Conservation (phyloP, 257 asterid species). For the Jasminum sambac region DNA sequence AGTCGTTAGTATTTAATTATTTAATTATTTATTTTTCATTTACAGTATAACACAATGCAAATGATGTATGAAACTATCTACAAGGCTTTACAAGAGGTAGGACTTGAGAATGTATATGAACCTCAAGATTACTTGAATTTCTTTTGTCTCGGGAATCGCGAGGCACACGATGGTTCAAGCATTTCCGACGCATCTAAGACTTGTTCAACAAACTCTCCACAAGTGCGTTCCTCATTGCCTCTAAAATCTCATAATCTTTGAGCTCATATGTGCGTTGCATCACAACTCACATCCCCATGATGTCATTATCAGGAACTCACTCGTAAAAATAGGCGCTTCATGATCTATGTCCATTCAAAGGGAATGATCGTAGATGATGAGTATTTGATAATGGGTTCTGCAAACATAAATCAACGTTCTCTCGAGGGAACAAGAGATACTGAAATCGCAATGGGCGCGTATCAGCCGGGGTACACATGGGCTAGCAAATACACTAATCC, state of each 20-base stretch:
- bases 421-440: slow-evolving; percentile 90
- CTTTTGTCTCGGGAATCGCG: slow-evolving; percentile 94
- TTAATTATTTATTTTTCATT: too few relatives aligned
- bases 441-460: slow-evolving; percentile 99
- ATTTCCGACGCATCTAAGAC: slow-evolving; percentile 29
- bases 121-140: slow-evolving; percentile 83
- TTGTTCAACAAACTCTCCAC: slow-evolving; percentile 58
- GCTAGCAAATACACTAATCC: slow-evolving; percentile 53
- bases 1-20: too few relatives aligned
- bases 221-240: slow-evolving; percentile 39
- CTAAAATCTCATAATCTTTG: neutral
- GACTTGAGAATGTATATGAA: slow-evolving; percentile 65
- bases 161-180: slow-evolving; percentile 37
- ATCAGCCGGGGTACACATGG: slow-evolving; percentile 89
- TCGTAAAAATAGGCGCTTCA: slow-evolving; percentile 65
- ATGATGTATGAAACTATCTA: slow-evolving; percentile 85
- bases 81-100: slow-evolving; percentile 74
- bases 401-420: slow-evolving; percentile 93
- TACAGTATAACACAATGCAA: slow-evolving; percentile 91
- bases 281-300: neutral
- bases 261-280: neutral
- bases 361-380: slow-evolving; percentile 97
- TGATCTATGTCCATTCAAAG: slow-evolving; percentile 95
- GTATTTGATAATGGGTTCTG: slow-evolving; percentile 79
- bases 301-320: slow-evolving; percentile 48